Base-by-base conservation (phyloP, 495 filamentous ascomycete genomes). In the Podospora conica region DNA sequence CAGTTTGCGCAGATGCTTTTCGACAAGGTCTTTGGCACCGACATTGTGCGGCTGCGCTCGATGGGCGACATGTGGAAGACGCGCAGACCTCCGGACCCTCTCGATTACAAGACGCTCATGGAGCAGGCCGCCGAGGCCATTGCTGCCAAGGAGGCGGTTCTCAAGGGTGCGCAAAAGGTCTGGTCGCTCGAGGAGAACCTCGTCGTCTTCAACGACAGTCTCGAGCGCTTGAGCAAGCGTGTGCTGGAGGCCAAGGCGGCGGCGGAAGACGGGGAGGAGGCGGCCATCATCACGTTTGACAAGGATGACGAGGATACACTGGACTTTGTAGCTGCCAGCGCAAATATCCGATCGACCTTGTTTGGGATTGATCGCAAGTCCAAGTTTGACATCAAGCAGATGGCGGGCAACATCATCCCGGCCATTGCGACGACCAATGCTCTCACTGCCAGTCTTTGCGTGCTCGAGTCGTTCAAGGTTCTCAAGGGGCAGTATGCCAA, bases 361-460 rank as follows among this genome's bases (percentile, higher is more conserved):
- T 99, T 98, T 71, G 90, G 87, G 57, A 96, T 99, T 60, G 91
- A 95, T 67, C 76, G 81, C 9, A 91, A 90, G 71, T 96, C 93
- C 7, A 93, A 96, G 62, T 99, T 97, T 67, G 92, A 97, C 73
- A 93, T 94, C 69, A 99, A 99, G 75, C 92, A 98, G 78, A 99
- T 98, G 93, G 95, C 95, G 24, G 95, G 95, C 60, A 98, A 98
- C 71, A 99, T 99, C 71, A 98, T 99, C 64, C 95, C 95, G 0
- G 96, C 95, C 3, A 99, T 99, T 75, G 95, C 95, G 1, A 99
- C 95, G 0, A 97, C 95, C 0, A 99, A 99, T 74, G 95, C 96
- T 12, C 96, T 98, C 77, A 95, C 93, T 5, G 95, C 95, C 12
- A 89, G 91, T 15, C 83, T 99, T 24, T 98, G 93, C 74, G 95